A percentile compares a stretch with the other conserved stretches of the same genome.
phyloP scores from a whole-genome alignment of 768 basidiomycete species.

The Leccinum ochraceum region DNA sequence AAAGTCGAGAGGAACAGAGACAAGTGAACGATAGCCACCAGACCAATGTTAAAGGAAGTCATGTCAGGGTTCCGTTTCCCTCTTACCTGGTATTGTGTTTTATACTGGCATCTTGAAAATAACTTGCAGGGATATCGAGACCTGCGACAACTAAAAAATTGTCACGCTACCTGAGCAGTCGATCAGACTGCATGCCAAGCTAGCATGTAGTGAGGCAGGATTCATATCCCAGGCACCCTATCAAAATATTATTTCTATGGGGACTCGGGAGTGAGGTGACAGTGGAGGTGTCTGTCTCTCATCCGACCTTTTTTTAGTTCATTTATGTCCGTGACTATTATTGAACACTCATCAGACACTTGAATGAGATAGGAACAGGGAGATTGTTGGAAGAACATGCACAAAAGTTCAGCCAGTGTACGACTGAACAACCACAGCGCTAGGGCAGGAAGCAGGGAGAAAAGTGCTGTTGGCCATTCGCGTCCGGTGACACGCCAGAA shows the following conservation, averaged over 20 bases:
- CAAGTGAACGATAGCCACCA: slow-evolving; percentile 5
- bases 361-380: background rate
- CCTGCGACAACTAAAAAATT: too few species aligned
- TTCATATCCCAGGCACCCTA: background rate
- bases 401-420: background rate
- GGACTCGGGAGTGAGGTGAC: background rate
- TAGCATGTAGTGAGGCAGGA: too few species aligned
- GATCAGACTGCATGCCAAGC: too few species aligned
- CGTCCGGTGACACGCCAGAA: background rate
- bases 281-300: background rate
- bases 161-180: background rate
- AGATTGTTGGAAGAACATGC: background rate
- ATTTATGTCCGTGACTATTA: too few species aligned
- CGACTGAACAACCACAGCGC: background rate
- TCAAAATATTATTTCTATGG: background rate
- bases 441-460: too few species aligned
- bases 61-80: background rate
- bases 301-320: too few species aligned
- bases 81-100: background rate
- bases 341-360: background rate
- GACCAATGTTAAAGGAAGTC: background rate
- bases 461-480: too few species aligned
- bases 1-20: slow-evolving; percentile 7
- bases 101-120: background rate
- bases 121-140: too few species aligned